Evolutionary conservation across 306 rosid species (phyloP), one percentile per base, ranked within the genome.

Genomic region (Vigna reflexopilosa): DNA sequence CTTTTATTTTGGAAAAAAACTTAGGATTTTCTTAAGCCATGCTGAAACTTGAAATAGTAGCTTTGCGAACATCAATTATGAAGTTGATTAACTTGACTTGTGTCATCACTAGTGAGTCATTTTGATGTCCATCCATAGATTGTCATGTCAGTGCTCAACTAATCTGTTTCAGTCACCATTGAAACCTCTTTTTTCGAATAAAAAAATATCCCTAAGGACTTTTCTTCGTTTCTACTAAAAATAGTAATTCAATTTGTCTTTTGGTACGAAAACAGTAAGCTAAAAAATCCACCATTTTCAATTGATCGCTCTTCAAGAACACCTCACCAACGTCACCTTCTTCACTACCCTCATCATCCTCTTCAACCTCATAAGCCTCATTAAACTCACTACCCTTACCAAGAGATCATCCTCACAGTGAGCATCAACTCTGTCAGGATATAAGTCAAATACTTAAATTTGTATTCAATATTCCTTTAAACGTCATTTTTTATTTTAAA

Each of bases 81-180:
- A 48, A 19, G 63, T 19, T 51, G 82, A 56, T 56, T 56, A 55
- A 79, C 36, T 20, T 28, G 47, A 79, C 48, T 45, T 48, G 4
- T 63, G 66, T 51, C 9, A 24, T n/a, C 11, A 42, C 5, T 10
- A 6, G 78, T 51, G 73, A 78, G 42, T 54, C 77, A 16, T 19
- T 52, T 54, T 16, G 7, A 11, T 40, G 26, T 34, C 11, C 30
- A 17, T 58, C 40, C 42, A 62, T 11, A 62, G 70, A 71, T 71
- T 38, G 73, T 79, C 77, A 61, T 71, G n/a, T 62, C 77, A 34
- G 30, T 61, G 17, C 0, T 66, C n/a, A 42, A 19, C 17, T 66
- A 17, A 54, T 34, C 20, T 14, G 20, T 54, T 22, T 17, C 30
- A 32, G 6, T 9, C 32, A 28, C 30, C 61, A 34, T 51, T 17